These are phyloP conservation scores for Hylodesmum podocarpum DNA, from an alignment of 306 rosid species.

Conservation along the genomic window DNA sequence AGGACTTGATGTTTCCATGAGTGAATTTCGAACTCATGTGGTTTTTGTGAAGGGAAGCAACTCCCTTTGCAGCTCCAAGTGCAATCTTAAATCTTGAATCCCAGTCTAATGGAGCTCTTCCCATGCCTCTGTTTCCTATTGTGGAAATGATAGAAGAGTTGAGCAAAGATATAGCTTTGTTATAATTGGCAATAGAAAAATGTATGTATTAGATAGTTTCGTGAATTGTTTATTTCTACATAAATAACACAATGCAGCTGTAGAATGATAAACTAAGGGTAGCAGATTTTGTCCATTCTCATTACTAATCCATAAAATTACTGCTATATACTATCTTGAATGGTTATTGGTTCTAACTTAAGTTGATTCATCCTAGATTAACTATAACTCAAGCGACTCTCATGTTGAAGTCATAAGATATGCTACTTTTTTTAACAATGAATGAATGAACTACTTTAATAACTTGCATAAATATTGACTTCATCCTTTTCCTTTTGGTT, in stretches of 20 bases:
- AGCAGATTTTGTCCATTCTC: background rate
- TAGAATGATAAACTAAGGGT: background rate
- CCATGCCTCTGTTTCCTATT: constrained; percentile 51
- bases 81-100: constrained; percentile 60
- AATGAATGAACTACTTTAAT: background rate
- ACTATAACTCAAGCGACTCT: background rate
- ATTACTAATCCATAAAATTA: background rate
- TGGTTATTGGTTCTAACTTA: background rate
- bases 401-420: background rate
- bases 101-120: constrained; percentile 57
- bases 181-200: background rate
- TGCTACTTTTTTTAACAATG: background rate
- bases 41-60: constrained; percentile 55
- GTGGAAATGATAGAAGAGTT: constrained; percentile 11
- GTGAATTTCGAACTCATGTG: constrained; percentile 40
- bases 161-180: background rate
- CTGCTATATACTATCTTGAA: background rate
- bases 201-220: background rate
- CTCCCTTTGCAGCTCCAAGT: constrained; percentile 55
- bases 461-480: background rate
- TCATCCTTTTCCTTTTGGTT: background rate
- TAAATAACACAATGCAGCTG: background rate
- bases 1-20: constrained; percentile 72
- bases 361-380: background rate
- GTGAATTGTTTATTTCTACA: background rate